Evolutionary conservation across 2,329 filamentous ascomycete species (phyloP), one percentile per base, ranked within the genome.

Genomic region (Aspergillus pseudoviridinutans): DNA sequence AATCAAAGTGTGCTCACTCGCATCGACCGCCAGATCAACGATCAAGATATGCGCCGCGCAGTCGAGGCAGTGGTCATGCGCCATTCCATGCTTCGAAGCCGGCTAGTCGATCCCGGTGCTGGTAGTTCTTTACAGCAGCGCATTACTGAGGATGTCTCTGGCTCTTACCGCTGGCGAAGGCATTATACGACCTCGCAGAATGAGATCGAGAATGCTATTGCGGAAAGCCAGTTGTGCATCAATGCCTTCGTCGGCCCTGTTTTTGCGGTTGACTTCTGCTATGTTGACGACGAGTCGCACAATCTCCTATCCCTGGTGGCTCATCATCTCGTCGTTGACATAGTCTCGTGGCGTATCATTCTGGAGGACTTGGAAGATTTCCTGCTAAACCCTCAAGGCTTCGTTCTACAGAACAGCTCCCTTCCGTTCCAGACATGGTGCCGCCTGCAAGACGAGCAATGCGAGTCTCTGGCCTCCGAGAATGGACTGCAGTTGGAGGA

Each of bases 241-340:
- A 68, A 74, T 56, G 68, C 66, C 32, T 66, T 74, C n/a, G 61
- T 67, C 20, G 74, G 74, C 0, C 74, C 78, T 1, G 61, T 79
- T 0, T 65, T 80, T 32, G 74, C 74, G 0, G 68, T 76, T 3
- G 76, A 80, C 53, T 59, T 80, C 9, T 76, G 80, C 57, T 61
- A 72, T 5, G 57, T 75, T 3, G 60, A 73, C 42, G 69, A 69
- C 41, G 69, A 69, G 1, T 63, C 66, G 17, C 65, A 68, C 3
- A 60, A 59, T 42, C 54, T 74, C 1, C 28, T 76, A 29, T 75
- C 70, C 1, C 63, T 76, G 57, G 70, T 74, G 25, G 73, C 70
- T 2, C 72, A 75, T 42, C 74, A 76, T 56, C 53, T 76, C 29
- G 69, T 75, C 6, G 70, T 76, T 9, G 74, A 76, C 24, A 71